Conservation (phyloP, 306 rosid species). For the Quercus rubra region DNA sequence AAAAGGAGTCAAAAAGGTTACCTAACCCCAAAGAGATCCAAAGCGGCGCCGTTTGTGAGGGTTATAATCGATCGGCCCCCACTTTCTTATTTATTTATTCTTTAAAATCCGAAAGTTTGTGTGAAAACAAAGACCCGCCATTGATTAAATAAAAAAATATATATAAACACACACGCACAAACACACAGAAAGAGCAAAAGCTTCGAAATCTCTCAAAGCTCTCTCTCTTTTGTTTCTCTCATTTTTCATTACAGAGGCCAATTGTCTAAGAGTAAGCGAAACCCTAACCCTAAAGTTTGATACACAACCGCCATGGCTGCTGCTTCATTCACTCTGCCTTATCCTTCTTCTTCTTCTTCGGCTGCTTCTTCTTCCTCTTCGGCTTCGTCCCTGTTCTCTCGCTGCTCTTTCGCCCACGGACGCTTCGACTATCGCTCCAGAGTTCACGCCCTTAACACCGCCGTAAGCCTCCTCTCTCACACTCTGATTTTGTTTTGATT, state of each 20-base stretch:
- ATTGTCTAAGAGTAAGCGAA: no score
- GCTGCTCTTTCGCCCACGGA: slow-evolving; percentile 18
- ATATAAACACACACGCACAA: background rate
- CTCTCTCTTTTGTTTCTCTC: background rate
- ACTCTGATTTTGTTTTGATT: background rate
- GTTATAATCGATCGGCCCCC: no score
- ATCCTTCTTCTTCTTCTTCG: slow-evolving; percentile 28
- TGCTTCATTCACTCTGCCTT: slow-evolving; percentile 53
- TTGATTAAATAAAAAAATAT: background rate
- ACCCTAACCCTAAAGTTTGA: background rate
- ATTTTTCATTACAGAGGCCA: no score
- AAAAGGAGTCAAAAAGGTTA: background rate
- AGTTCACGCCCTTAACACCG: slow-evolving; percentile 18
- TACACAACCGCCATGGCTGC: slow-evolving; percentile 47
- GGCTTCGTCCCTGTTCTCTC: slow-evolving; percentile 34
- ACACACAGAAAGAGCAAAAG: no score
- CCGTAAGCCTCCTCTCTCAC: slow-evolving; percentile 32
- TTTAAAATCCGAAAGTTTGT: slow-evolving; percentile 22
- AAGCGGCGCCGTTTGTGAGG: slow-evolving; percentile 17
- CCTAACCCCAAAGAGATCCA: no score
- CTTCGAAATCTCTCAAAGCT: background rate
- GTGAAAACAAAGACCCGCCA: slow-evolving; percentile 46
- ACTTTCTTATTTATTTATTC: background rate
- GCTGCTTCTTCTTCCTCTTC: slow-evolving; percentile 27
- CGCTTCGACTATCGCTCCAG: slow-evolving; percentile 34